These are phyloP conservation scores for Alliaria petiolata DNA, from an alignment of 345 rosid genomes.

Conservation along the genomic window DNA sequence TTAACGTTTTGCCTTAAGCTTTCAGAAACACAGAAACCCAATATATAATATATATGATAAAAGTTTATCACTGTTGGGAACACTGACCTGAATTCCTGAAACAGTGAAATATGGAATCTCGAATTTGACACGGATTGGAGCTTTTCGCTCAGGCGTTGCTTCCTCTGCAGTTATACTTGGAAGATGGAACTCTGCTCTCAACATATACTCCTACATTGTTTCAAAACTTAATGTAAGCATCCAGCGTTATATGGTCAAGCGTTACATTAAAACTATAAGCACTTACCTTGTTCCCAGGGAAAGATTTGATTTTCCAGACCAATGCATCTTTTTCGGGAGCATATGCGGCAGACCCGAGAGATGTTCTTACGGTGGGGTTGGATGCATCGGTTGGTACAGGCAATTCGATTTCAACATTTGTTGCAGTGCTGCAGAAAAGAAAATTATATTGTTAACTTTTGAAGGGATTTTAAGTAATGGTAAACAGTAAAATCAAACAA, in stretches of 20 bases:
- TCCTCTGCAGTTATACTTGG: slow-evolving; percentile 89
- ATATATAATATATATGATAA: neutral
- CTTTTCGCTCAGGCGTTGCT: slow-evolving; percentile 74
- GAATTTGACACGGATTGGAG: slow-evolving; percentile 88
- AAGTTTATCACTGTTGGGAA: neutral
- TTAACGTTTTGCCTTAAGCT: neutral
- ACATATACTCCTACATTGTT: slow-evolving; percentile 61
- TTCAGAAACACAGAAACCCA: neutral
- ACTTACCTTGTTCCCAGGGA: slow-evolving; percentile 63
- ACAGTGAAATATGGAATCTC: slow-evolving; percentile 95
- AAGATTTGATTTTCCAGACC: slow-evolving; percentile 75
- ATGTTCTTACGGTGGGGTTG: slow-evolving; percentile 64
- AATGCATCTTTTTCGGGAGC: slow-evolving; percentile 79
- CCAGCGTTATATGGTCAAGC: neutral
- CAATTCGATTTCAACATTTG: slow-evolving; percentile 71
- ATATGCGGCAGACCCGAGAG: slow-evolving; percentile 72
- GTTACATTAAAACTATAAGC: neutral
- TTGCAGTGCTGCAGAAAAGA: slow-evolving; percentile 52
- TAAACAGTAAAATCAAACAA: neutral
- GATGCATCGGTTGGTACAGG: slow-evolving; percentile 75
- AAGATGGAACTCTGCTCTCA: slow-evolving; percentile 87
- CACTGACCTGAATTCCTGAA: slow-evolving; percentile 75
- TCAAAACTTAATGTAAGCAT: neutral
- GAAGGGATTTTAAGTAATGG: neutral
- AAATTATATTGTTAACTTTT: neutral